Conservation (phyloP, 768 basidiomycete species). For the Lactarius evosmus region DNA sequence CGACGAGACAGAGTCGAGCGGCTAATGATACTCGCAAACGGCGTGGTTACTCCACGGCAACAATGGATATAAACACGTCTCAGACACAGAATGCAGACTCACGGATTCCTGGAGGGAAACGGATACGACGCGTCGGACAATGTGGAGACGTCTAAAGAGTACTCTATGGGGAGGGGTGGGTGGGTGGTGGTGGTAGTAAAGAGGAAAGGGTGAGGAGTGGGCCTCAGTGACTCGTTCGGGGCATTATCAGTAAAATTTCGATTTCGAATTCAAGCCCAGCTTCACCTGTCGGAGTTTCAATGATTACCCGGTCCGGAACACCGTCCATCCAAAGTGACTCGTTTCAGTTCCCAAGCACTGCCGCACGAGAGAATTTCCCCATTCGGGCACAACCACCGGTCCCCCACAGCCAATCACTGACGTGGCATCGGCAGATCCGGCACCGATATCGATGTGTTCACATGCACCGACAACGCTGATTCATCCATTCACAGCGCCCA, state of each 20-base stretch:
- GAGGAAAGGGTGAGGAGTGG: constrained; percentile 4
- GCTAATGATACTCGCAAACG: constrained; percentile 22
- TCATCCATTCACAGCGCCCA: constrained; percentile 14
- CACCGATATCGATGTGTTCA: constrained; percentile 1
- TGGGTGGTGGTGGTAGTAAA: constrained; percentile 10
- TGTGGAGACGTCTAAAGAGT: constrained; percentile 2
- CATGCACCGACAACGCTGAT: constrained; percentile 11
- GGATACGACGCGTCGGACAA: constrained; percentile 24
- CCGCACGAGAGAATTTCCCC: no score
- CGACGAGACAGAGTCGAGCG: constrained; percentile 17
- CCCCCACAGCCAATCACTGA: not conserved
- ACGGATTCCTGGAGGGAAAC: constrained; percentile 23
- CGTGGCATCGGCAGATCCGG: constrained; percentile 17
- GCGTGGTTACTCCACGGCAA: constrained; percentile 20
- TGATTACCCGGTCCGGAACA: not conserved
- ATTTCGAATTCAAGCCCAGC: constrained; percentile 28
- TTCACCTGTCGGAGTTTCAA: not conserved
- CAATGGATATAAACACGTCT: constrained; percentile 27
- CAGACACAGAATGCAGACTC: constrained; percentile 29
- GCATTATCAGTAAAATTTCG: constrained; percentile 24
- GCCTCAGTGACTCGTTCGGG: constrained; percentile 16
- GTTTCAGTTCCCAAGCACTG: not conserved
- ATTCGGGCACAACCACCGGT: constrained; percentile 18
- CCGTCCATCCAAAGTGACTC: constrained; percentile 2
- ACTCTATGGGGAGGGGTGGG: not conserved